Evolutionary conservation across 2,329 filamentous ascomycete genomes (phyloP).

Genomic region (Macrophomina pseudophaseolina): DNA sequence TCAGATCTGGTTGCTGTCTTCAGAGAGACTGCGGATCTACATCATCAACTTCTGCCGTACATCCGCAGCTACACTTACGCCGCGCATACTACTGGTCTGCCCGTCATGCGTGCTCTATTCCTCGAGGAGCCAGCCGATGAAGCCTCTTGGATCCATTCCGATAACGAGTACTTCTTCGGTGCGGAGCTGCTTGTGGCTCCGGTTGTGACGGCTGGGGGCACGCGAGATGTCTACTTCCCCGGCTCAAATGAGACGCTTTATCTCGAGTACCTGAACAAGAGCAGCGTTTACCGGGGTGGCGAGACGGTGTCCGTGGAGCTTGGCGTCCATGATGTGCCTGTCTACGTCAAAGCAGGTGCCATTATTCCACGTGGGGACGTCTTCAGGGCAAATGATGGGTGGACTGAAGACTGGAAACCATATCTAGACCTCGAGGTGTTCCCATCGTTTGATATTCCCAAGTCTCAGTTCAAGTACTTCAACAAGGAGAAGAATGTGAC

Average conservation of each 20-base stretch:
- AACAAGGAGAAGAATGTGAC: slow-evolving; percentile 31
- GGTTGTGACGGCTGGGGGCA: slow-evolving; percentile 36
- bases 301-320: slow-evolving; percentile 30
- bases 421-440: slow-evolving; percentile 39
- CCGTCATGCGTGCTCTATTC: slow-evolving; percentile 43
- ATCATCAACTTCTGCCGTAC: slow-evolving; percentile 41
- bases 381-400: slow-evolving; percentile 42
- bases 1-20: slow-evolving; percentile 37
- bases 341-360: slow-evolving; percentile 42
- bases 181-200: slow-evolving; percentile 42
- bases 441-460: slow-evolving; percentile 36
- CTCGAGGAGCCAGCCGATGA: slow-evolving; percentile 40
- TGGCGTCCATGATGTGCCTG: slow-evolving; percentile 36
- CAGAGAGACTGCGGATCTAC: slow-evolving; percentile 39
- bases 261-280: slow-evolving; percentile 43
- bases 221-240: slow-evolving; percentile 42
- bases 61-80: slow-evolving; percentile 40
- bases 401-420: slow-evolving; percentile 40
- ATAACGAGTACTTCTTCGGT: slow-evolving; percentile 43
- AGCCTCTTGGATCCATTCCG: slow-evolving; percentile 31
- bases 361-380: slow-evolving; percentile 43
- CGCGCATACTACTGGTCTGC: slow-evolving; percentile 37
- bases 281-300: slow-evolving; percentile 33
- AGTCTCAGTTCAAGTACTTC: slow-evolving; percentile 36
- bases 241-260: slow-evolving; percentile 32